A percentile compares a stretch with the other conserved stretches of the same genome.
Evolutionary conservation across 345 rosid species (phyloP).

Genomic region (Eucalyptus sp.): DNA sequence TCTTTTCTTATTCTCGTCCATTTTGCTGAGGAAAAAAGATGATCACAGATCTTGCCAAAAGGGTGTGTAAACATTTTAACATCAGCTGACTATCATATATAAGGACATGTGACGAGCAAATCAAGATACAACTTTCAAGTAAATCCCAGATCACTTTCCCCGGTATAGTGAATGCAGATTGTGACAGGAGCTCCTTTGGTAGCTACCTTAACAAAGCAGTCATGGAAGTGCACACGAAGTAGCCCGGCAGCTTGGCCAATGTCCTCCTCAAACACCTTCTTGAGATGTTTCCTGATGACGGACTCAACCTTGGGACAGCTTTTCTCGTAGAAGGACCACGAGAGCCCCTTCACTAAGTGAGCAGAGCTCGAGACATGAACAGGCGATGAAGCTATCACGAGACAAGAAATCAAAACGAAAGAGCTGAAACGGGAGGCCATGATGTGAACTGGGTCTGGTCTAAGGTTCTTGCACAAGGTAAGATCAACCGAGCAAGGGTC

Average conservation of each 20-base stretch:
- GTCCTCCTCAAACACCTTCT: conserved; percentile 51
- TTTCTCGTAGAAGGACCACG: conserved; percentile 51
- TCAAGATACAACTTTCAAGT: not conserved
- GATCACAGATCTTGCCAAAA: not conserved
- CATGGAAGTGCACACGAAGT: conserved; percentile 88
- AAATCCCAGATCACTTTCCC: not conserved
- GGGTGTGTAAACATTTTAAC: not conserved
- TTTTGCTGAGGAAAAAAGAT: not conserved
- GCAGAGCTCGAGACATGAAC: not conserved
- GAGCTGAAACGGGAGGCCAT: not conserved
- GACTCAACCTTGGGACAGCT: conserved; percentile 62
- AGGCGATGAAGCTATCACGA: not conserved
- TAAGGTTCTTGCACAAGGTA: not conserved
- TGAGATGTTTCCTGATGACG: conserved; percentile 37
- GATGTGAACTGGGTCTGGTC: not conserved
- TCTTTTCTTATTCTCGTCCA: not conserved
- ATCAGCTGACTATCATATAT: not conserved
- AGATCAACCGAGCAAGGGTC: not conserved
- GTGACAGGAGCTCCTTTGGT: not conserved
- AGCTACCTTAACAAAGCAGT: conserved; percentile 82
- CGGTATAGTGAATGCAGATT: not conserved
- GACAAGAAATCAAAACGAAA: not conserved
- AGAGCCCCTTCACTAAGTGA: conserved; percentile 40
- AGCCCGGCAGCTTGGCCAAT: conserved; percentile 89
- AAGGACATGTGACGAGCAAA: not conserved